These are phyloP conservation scores for Aureobasidium sp. DNA, from an alignment of 2,329 filamentous ascomycete genomes.

Conservation along the genomic window DNA sequence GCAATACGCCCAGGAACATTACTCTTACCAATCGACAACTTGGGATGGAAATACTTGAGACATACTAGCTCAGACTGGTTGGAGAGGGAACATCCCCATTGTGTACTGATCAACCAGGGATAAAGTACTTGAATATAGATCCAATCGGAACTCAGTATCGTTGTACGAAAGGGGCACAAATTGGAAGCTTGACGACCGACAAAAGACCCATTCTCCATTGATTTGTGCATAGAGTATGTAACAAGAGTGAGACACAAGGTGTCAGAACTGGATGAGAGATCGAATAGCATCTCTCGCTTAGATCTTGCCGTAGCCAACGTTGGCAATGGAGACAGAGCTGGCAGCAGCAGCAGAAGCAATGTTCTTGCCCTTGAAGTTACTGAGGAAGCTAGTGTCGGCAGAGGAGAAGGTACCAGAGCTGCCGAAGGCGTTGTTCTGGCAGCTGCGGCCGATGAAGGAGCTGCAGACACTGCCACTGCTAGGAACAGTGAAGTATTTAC, in stretches of 20 bases:
- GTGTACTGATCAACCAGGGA: too few species aligned
- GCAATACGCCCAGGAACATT: too few species aligned
- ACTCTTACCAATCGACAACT: too few species aligned
- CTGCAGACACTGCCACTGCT: conserved; percentile 34
- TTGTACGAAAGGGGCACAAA: too few species aligned
- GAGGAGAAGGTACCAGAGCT: conserved; percentile 17
- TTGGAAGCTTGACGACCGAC: too few species aligned
- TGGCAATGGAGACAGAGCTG: conserved; percentile 23
- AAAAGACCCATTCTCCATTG: not conserved
- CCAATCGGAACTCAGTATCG: too few species aligned
- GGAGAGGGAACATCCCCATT: too few species aligned
- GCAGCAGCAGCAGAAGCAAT: conserved; percentile 37
- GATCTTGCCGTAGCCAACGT: conserved; percentile 38
- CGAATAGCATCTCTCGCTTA: not conserved
- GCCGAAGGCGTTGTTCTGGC: conserved; percentile 37
- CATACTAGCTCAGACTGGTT: too few species aligned
- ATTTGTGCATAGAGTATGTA: not conserved
- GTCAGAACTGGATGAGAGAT: not conserved
- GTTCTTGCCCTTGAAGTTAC: conserved; percentile 45
- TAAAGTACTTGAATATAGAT: too few species aligned
- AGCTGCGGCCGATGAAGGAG: conserved; percentile 39
- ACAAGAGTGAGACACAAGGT: too few species aligned
- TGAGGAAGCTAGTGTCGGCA: conserved; percentile 39
- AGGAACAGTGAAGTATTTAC: conserved; percentile 32
- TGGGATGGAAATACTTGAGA: too few species aligned